A percentile compares a stretch with the other conserved stretches of the same genome.
phyloP scores from a whole-genome alignment of 495 filamentous ascomycete genomes.

The Extremus antarcticus region DNA sequence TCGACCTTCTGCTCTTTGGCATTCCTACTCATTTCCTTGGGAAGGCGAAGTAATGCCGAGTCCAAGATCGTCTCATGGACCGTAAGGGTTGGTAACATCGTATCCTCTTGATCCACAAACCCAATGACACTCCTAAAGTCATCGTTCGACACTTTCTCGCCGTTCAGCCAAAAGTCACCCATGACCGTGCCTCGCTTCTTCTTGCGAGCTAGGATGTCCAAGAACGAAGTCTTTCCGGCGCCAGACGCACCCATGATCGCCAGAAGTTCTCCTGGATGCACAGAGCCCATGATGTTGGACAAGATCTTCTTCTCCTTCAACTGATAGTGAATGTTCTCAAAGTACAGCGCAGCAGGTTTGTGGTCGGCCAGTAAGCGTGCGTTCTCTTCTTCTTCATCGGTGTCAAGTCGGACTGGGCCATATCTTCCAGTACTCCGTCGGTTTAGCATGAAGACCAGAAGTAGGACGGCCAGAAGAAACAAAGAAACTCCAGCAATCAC shows the following conservation, averaged over 20 bases:
- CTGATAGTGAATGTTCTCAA: conserved; percentile 76
- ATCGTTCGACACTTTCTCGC: conserved; percentile 72
- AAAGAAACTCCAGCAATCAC: conserved; percentile 81
- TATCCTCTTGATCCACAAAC: conserved; percentile 97
- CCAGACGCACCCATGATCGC: conserved; percentile 98
- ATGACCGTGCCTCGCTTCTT: conserved; percentile 77
- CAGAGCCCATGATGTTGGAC: conserved; percentile 65
- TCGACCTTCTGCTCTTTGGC: conserved; percentile 82
- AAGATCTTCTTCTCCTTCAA: conserved; percentile 85
- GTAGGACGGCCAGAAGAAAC: conserved; percentile 75
- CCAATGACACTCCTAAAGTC: conserved; percentile 87
- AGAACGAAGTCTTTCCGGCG: conserved; percentile 92
- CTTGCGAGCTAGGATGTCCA: conserved; percentile 94
- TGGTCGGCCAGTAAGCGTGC: conserved; percentile 80
- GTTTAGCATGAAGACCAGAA: conserved; percentile 82
- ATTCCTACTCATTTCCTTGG: conserved; percentile 72
- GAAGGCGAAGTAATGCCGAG: conserved; percentile 80
- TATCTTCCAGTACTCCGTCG: conserved; percentile 53
- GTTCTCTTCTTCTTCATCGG: conserved; percentile 83
- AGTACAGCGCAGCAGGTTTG: conserved; percentile 78
- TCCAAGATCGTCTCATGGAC: conserved; percentile 97
- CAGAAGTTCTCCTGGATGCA: conserved; percentile 80
- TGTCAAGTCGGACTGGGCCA: conserved; percentile 62
- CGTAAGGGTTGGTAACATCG: conserved; percentile 91
- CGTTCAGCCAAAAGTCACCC: conserved; percentile 89